These are phyloP conservation scores for Populus hybrid DNA, from an alignment of 441 rosid species.

Conservation along the genomic window DNA sequence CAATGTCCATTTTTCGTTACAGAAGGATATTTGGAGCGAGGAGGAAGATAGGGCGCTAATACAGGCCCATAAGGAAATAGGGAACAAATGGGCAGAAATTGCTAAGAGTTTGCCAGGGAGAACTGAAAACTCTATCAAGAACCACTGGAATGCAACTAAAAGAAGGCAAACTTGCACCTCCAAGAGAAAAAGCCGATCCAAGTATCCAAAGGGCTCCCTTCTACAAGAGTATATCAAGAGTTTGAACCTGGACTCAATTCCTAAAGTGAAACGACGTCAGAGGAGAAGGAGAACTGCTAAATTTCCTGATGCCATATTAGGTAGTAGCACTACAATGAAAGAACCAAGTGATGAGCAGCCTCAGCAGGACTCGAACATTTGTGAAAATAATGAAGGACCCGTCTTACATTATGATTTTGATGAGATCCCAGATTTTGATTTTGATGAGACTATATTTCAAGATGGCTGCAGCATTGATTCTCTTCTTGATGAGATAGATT, in stretches of 20 bases:
- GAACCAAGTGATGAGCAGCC: slow-evolving; percentile 1
- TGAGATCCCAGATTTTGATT: slow-evolving; percentile 54
- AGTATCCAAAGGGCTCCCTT: slow-evolving; percentile 63
- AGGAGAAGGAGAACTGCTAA: slow-evolving; percentile 12
- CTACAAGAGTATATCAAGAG: slow-evolving; percentile 94
- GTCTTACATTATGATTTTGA: slow-evolving; percentile 34
- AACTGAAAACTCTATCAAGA: slow-evolving; percentile 94
- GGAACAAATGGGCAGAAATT: slow-evolving; percentile 98
- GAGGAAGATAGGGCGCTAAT: slow-evolving; percentile 83
- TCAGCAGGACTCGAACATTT: slow-evolving; percentile 5
- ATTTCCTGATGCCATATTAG: neutral
- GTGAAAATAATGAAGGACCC: slow-evolving; percentile 15
- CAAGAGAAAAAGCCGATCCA: slow-evolving; percentile 74
- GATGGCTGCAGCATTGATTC: slow-evolving; percentile 70
- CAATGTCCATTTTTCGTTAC: neutral
- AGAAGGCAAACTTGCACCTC: slow-evolving; percentile 66
- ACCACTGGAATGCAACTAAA: slow-evolving; percentile 98
- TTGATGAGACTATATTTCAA: slow-evolving; percentile 63
- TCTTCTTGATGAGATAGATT: slow-evolving; percentile 55
- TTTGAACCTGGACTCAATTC: slow-evolving; percentile 47
- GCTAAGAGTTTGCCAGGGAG: slow-evolving; percentile 92
- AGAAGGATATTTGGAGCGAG: slow-evolving; percentile 93
- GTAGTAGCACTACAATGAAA: slow-evolving; percentile 5
- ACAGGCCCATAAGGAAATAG: slow-evolving; percentile 70
- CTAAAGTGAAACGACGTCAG: slow-evolving; percentile 20